Base-by-base conservation (phyloP, 352 stramenopile genomes). In the Thraustochytrium striatum region DNA sequence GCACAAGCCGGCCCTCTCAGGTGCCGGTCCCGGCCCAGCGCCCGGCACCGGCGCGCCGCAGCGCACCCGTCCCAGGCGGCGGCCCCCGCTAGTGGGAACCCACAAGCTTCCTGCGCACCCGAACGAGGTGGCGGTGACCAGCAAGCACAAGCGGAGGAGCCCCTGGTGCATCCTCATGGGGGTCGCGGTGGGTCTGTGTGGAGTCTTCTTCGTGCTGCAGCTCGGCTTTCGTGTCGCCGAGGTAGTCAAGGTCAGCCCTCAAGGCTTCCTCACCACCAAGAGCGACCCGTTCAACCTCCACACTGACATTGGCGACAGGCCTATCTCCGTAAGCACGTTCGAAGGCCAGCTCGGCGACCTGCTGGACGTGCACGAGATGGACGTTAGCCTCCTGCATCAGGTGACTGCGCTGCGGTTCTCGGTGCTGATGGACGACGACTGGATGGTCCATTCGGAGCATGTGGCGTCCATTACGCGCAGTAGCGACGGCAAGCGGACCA, bases 221-320 rank as follows among this genome's bases (percentile, higher is more conserved):
- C 19, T 70, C 7, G 61, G 59, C 55, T 32, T 79, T 59, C 21
- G 89, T 33, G 41, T 88, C 78, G 55, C 88, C 68, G 19, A 85
- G 72, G 7, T 82, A 86, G 39, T 86, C 85, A 30, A 90, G 57
- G 33, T 69, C 16, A 62, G 32, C 9, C 9, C 9, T 8, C 32
- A 78, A 25, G 35, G 57, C 50, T 32, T 78, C 21, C 50, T 78
- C 9, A 32, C 32, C 38, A 33, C 50, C 9, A 36, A 69, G n/a
- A 50, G 33, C 21, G 59, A 70, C 3, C 59, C 59, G 2, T 55
- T 70, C 1, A 70, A 70, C 28, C 7, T 70, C 21, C 13, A 57
- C 5, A 70, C n/a, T 13, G 59, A 53, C 5, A n/a, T 5, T 8
- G 1, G 21, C 41, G 0, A 47, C 13, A 55, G 41, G 25, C 59